phyloP scores from a whole-genome alignment of 176 grass and related monocot genomes.

The Thalia dealbata region DNA sequence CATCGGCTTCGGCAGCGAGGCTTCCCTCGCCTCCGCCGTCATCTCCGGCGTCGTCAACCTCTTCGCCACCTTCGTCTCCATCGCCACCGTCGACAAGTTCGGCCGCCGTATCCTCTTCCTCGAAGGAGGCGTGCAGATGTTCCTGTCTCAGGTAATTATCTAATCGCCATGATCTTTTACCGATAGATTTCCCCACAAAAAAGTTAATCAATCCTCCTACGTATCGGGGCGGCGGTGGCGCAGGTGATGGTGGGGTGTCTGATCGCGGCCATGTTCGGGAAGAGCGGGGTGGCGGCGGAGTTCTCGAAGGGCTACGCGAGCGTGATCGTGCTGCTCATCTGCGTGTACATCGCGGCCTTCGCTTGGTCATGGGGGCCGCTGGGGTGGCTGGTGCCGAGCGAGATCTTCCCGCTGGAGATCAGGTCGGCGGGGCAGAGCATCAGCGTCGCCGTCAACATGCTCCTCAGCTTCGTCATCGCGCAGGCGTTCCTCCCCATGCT shows the following conservation, averaged over 20 bases:
- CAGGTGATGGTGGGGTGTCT: not conserved
- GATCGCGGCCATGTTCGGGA: slow-evolving; percentile 1
- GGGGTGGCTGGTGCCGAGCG: slow-evolving; percentile 90
- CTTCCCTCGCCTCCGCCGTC: slow-evolving; percentile 33
- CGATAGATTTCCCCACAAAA: too few relatives aligned
- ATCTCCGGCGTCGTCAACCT: slow-evolving; percentile 36
- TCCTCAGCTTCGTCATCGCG: slow-evolving; percentile 82
- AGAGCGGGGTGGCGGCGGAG: not conserved
- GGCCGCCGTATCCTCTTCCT: slow-evolving; percentile 20
- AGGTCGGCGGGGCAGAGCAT: slow-evolving; percentile 94
- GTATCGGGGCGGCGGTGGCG: not conserved
- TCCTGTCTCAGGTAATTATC: not conserved
- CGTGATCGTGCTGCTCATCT: slow-evolving; percentile 49
- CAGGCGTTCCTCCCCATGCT: slow-evolving; percentile 88
- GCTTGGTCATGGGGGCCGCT: slow-evolving; percentile 96
- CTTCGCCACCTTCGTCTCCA: slow-evolving; percentile 29
- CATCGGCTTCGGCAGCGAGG: slow-evolving; percentile 28
- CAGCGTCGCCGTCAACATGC: slow-evolving; percentile 81
- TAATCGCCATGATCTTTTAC: too few relatives aligned
- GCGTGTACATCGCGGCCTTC: slow-evolving; percentile 75
- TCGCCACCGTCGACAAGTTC: slow-evolving; percentile 34
- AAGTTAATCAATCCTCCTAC: too few relatives aligned
- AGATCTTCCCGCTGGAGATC: slow-evolving; percentile 98
- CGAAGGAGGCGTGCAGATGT: not conserved
- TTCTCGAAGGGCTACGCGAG: not conserved